A percentile compares a stretch with the other conserved stretches of the same genome.
Conservation (phyloP, 1,284 basidiomycete genomes). For the Melampsora larici-populina region DNA sequence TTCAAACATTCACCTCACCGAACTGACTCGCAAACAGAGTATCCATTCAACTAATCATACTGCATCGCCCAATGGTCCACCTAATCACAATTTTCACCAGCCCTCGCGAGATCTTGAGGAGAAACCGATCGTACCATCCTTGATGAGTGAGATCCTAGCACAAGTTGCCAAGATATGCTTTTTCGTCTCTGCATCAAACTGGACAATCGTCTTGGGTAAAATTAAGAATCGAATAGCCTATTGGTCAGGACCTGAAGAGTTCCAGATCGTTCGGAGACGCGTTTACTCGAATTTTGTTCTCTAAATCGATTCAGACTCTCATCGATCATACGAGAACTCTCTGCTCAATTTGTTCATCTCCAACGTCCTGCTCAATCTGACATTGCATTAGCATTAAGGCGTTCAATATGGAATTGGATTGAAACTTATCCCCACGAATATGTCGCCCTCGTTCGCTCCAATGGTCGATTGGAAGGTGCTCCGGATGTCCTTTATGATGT, state of each 20-base stretch:
- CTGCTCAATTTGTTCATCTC: constrained; percentile 78
- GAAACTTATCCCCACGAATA: constrained; percentile 76
- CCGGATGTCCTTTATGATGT: constrained; percentile 53
- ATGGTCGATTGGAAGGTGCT: constrained; percentile 51
- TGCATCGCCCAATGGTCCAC: constrained; percentile 44
- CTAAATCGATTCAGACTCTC: constrained; percentile 66
- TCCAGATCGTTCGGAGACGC: constrained; percentile 67
- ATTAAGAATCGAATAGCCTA: constrained; percentile 70
- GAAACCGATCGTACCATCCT: constrained; percentile 38
- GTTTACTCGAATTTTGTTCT: constrained; percentile 69
- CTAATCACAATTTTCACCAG: constrained; percentile 34
- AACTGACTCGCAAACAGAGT: constrained; percentile 63
- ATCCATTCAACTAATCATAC: constrained; percentile 52
- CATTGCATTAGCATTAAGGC: constrained; percentile 69
- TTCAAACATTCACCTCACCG: constrained; percentile 58
- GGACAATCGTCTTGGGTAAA: constrained; percentile 72
- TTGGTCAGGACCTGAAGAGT: constrained; percentile 59
- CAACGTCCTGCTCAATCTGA: constrained; percentile 70
- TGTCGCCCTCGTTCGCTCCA: constrained; percentile 64
- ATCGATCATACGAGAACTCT: constrained; percentile 67
- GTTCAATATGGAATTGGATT: constrained; percentile 89
- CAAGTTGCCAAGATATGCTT: constrained; percentile 71
- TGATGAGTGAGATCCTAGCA: constrained; percentile 53
- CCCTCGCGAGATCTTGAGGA: constrained; percentile 25
- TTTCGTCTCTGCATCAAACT: constrained; percentile 84